Percentiles rank a stretch among this genome's conserved stretches.
phyloP scores from a whole-genome alignment of 352 stramenopile species.

The Phytophthora gonapodyides region DNA sequence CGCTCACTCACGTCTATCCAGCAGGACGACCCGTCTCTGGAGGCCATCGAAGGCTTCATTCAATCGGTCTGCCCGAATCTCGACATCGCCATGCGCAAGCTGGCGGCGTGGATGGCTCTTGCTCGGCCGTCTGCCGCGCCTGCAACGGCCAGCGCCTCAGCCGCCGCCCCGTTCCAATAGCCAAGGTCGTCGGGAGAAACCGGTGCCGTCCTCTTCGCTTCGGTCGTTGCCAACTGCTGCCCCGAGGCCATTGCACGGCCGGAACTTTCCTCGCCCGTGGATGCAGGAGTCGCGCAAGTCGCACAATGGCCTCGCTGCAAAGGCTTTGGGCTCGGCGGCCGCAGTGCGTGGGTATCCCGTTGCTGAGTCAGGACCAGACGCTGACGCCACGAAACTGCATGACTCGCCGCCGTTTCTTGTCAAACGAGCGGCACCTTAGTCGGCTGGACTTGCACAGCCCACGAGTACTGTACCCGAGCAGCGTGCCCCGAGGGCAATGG shows the following conservation, averaged over 20 bases:
- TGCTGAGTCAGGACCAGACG: constrained; percentile 3
- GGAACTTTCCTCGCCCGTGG: constrained; percentile 9
- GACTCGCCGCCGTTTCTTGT: constrained; percentile 19
- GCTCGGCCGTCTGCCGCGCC: constrained; percentile 26
- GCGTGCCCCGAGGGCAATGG: neutral
- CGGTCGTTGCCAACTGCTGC: constrained; percentile 18
- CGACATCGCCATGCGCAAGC: constrained; percentile 79
- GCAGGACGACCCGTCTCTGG: constrained; percentile 70
- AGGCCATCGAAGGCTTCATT: constrained; percentile 84
- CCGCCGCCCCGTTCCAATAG: constrained; percentile 9
- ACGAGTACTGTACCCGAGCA: neutral
- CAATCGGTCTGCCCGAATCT: constrained; percentile 89
- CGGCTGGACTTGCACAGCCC: neutral
- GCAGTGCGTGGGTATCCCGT: neutral
- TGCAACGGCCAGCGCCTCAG: constrained; percentile 13
- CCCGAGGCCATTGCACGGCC: neutral
- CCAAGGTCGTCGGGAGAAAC: constrained; percentile 14
- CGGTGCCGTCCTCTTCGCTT: too few species aligned
- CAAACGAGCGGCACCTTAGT: constrained; percentile 27
- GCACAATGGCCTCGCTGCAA: constrained; percentile 4
- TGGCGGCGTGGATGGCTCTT: constrained; percentile 70
- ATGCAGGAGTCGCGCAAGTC: neutral
- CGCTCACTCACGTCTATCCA: constrained; percentile 20
- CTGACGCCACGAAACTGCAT: constrained; percentile 27
- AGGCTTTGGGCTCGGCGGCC: too few species aligned